These are phyloP conservation scores for Dianthus caryophyllus DNA, from an alignment of 148 eudicot genomes.

Conservation along the genomic window DNA sequence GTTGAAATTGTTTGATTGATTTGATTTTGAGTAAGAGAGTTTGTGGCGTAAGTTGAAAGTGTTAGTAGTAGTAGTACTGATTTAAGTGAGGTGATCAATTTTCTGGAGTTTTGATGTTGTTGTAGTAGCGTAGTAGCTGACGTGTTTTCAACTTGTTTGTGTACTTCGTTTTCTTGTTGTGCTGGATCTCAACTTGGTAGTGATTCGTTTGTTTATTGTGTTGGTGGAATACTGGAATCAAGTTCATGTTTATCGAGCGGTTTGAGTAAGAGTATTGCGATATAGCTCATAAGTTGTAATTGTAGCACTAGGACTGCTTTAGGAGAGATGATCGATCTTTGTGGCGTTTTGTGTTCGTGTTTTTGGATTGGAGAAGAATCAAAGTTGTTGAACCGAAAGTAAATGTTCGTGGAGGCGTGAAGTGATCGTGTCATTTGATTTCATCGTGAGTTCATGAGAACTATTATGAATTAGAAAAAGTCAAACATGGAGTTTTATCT, in stretches of 20 bases:
- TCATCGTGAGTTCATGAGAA: not conserved
- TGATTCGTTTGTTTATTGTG: too few species aligned
- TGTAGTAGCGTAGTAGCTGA: too few species aligned
- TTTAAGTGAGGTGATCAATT: not conserved
- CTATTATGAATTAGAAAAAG: not conserved
- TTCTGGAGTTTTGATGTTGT: too few species aligned
- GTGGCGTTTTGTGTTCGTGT: not conserved
- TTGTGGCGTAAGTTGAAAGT: conserved; percentile 5
- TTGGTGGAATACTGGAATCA: too few species aligned
- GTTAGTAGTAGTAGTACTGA: not conserved
- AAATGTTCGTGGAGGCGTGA: not conserved
- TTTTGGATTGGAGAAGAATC: not conserved
- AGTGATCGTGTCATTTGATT: not conserved
- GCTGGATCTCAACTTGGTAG: too few species aligned
- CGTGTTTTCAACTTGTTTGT: too few species aligned
- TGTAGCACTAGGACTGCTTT: not conserved
- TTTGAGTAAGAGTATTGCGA: conserved; percentile 5
- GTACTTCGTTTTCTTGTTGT: too few species aligned
- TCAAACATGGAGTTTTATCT: not conserved
- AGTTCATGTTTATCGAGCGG: too few species aligned
- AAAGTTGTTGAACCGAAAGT: not conserved
- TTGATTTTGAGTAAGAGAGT: conserved; percentile 4
- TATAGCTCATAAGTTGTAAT: not conserved
- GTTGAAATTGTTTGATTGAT: conserved; percentile 9
- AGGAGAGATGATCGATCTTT: too few species aligned